Conservation (phyloP, 352 stramenopile species). For the Globisporangium paroecandrum region DNA sequence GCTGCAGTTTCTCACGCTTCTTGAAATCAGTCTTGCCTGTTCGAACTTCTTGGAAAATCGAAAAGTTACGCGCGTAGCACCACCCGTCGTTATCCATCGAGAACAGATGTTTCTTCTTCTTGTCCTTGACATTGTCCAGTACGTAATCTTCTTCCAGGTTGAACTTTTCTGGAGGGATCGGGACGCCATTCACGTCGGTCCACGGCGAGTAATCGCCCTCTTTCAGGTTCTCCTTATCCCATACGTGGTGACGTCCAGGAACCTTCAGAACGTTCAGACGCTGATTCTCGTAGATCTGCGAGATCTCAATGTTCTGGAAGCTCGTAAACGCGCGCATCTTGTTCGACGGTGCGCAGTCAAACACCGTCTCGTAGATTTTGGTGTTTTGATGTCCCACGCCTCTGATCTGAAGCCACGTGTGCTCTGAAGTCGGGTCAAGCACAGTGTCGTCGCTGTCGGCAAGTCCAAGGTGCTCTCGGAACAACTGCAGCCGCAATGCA, state of each 20-base stretch:
- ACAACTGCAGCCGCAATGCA: slow-evolving; percentile 72
- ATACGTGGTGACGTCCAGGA: slow-evolving; percentile 55
- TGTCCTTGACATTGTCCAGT: slow-evolving; percentile 73
- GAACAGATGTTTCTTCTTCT: slow-evolving; percentile 75
- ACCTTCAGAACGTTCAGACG: slow-evolving; percentile 79
- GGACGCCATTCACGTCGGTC: slow-evolving; percentile 84
- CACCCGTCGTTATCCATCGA: slow-evolving; percentile 86
- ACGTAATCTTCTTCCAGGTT: slow-evolving; percentile 74
- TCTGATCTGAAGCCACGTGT: slow-evolving; percentile 64
- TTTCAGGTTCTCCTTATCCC: slow-evolving; percentile 74
- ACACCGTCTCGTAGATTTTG: slow-evolving; percentile 78
- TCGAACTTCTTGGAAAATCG: slow-evolving; percentile 81
- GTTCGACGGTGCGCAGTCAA: slow-evolving; percentile 83
- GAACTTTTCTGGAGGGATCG: slow-evolving; percentile 72
- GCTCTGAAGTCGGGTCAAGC: slow-evolving; percentile 53
- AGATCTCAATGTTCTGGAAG: slow-evolving; percentile 78
- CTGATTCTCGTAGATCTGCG: slow-evolving; percentile 87
- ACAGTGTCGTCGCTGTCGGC: slow-evolving; percentile 52
- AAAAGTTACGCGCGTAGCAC: slow-evolving; percentile 86
- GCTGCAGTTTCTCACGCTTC: slow-evolving; percentile 81
- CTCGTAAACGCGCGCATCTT: slow-evolving; percentile 69
- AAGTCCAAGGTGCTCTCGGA: slow-evolving; percentile 78
- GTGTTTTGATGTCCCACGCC: slow-evolving; percentile 59
- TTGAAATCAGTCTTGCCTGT: slow-evolving; percentile 72
- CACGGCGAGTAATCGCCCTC: slow-evolving; percentile 80